Conservation (phyloP, 2,329 filamentous ascomycete species). For the Penicillium polonicum region DNA sequence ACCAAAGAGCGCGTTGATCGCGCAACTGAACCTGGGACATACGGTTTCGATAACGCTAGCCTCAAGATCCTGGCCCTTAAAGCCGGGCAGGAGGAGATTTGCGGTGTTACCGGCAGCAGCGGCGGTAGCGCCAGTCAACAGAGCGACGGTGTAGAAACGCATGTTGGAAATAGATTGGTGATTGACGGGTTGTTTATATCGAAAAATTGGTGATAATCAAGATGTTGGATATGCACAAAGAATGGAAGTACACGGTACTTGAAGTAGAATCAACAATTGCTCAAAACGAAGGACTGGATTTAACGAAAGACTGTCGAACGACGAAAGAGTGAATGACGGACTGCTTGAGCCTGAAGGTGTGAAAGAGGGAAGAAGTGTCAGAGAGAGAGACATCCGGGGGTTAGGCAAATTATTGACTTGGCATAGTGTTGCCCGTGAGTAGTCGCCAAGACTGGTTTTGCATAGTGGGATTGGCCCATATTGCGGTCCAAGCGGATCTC, state of each 20-base stretch:
- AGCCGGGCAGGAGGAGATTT: constrained; percentile 25
- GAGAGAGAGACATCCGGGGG: constrained; percentile 6
- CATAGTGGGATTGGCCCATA: not conserved
- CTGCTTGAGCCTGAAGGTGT: constrained; percentile 8
- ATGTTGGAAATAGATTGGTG: constrained; percentile 16
- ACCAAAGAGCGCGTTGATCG: not conserved
- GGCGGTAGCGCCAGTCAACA: constrained; percentile 28
- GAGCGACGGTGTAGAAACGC: constrained; percentile 27
- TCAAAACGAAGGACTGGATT: constrained; percentile 25
- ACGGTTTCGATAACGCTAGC: constrained; percentile 20
- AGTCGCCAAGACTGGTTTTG: not conserved
- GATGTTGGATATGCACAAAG: constrained; percentile 4
- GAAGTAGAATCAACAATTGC: constrained; percentile 14
- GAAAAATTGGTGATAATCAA: constrained; percentile 1
- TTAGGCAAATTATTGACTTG: constrained; percentile 5
- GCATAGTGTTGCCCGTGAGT: not conserved
- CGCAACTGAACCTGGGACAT: constrained; percentile 4
- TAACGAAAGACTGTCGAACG: constrained; percentile 14
- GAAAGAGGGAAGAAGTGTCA: constrained; percentile 16
- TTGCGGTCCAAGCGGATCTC: not conserved
- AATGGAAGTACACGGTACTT: constrained; percentile 14
- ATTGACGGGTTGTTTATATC: constrained; percentile 2
- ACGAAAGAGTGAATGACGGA: constrained; percentile 12
- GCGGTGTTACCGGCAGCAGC: constrained; percentile 23
- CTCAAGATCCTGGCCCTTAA: constrained; percentile 21